These are phyloP conservation scores for Phylloporus rhodoxanthus DNA, from an alignment of 768 basidiomycete species.

Conservation along the genomic window DNA sequence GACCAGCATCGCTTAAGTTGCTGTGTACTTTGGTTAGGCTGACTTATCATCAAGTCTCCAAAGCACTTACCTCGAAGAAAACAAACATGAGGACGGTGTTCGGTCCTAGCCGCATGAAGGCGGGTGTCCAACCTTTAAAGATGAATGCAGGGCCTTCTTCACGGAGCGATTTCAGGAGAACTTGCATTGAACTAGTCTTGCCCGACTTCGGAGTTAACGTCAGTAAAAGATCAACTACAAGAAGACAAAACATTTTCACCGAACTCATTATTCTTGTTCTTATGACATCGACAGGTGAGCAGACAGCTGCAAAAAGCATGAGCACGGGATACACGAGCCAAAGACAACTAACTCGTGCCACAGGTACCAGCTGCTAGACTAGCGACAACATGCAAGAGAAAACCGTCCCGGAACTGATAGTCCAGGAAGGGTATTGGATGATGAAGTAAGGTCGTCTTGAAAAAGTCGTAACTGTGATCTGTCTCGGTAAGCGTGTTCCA, in stretches of 20 bases:
- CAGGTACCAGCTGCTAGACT: conserved; percentile 69
- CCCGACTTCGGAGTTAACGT: conserved; percentile 39
- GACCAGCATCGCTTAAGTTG: conserved; percentile 68
- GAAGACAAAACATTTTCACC: conserved; percentile 35
- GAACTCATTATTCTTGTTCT: conserved; percentile 74
- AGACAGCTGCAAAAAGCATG: conserved; percentile 48
- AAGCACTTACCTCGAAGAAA: conserved; percentile 64
- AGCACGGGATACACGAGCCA: background rate
- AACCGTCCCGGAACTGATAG: conserved; percentile 58
- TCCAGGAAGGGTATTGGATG: conserved; percentile 49
- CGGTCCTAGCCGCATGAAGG: conserved; percentile 77
- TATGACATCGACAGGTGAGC: conserved; percentile 73
- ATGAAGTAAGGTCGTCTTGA: conserved; percentile 55
- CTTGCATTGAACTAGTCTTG: conserved; percentile 41
- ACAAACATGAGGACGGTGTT: conserved; percentile 83
- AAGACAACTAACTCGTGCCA: conserved; percentile 58
- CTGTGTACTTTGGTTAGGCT: conserved; percentile 32
- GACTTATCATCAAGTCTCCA: background rate
- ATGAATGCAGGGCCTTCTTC: conserved; percentile 74
- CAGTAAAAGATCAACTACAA: background rate
- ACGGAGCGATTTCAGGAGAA: conserved; percentile 54
- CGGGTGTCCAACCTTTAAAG: conserved; percentile 88
- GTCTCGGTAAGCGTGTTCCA: conserved; percentile 1
- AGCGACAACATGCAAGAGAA: conserved; percentile 60
- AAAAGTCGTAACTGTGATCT: conserved; percentile 61